phyloP scores from a whole-genome alignment of 2,329 filamentous ascomycete genomes.

The Monosporascus sp. region DNA sequence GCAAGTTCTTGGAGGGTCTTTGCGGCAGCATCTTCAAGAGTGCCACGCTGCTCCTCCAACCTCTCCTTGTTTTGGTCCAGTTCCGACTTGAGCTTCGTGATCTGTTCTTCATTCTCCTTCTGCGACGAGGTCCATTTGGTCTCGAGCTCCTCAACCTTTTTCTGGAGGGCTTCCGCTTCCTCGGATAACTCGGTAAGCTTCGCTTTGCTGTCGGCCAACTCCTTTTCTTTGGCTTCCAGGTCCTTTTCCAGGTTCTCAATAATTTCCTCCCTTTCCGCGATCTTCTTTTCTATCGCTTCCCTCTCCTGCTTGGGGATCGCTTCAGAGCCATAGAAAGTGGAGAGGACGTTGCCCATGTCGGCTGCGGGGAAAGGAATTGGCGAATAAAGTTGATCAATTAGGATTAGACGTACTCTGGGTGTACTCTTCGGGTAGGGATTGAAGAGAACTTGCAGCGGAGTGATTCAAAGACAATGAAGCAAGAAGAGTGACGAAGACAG shows the following conservation, averaged over 20 bases:
- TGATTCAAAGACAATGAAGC: no score
- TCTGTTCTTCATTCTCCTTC: conserved; percentile 27
- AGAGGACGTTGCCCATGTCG: conserved; percentile 36
- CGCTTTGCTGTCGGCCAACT: conserved; percentile 19
- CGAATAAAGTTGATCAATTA: neutral
- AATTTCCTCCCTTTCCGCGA: conserved; percentile 33
- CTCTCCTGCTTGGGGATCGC: conserved; percentile 28
- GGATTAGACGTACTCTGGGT: no score
- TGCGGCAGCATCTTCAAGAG: conserved; percentile 15
- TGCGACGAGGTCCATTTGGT: conserved; percentile 24
- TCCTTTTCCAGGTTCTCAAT: conserved; percentile 29
- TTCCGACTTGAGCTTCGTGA: conserved; percentile 30
- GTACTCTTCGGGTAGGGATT: no score
- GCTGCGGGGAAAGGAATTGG: neutral
- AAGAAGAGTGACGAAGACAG: no score
- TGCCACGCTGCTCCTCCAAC: conserved; percentile 16
- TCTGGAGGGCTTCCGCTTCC: conserved; percentile 32
- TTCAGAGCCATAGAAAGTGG: conserved; percentile 32
- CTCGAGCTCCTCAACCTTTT: conserved; percentile 33
- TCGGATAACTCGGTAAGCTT: conserved; percentile 16
- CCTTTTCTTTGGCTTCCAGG: conserved; percentile 33
- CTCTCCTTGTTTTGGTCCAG: conserved; percentile 24
- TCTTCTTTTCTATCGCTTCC: conserved; percentile 31
- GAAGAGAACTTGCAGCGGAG: no score
- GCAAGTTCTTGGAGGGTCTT: conserved; percentile 16